Conservation (phyloP, 106 monocot genomes). For the Dactylorhiza incarnata region DNA sequence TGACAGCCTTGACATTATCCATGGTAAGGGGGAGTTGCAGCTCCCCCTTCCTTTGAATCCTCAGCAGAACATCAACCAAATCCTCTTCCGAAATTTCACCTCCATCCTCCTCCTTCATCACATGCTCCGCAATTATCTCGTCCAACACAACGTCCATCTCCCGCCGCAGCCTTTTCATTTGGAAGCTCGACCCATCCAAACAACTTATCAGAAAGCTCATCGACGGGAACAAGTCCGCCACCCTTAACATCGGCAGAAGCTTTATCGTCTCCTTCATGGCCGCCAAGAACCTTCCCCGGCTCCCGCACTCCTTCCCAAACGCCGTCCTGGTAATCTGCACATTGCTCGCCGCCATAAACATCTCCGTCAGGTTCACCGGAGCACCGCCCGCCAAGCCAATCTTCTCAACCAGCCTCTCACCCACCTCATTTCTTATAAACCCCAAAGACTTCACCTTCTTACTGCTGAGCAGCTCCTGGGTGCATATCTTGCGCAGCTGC, state of each 20-base stretch:
- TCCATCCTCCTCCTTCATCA: not conserved
- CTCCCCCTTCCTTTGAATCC: not conserved
- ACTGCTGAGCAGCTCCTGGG: not conserved
- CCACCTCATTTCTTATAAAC: not conserved
- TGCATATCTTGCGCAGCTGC: no score
- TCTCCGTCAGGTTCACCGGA: not conserved
- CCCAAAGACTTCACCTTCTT: not conserved
- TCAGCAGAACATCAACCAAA: constrained; percentile 15
- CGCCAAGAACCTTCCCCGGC: not conserved
- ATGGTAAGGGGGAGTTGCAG: not conserved
- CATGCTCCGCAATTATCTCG: constrained; percentile 5
- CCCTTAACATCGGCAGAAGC: not conserved
- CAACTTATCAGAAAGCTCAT: not conserved
- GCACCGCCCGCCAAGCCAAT: not conserved
- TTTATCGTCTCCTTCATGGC: not conserved
- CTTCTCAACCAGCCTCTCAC: not conserved
- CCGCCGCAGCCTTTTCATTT: not conserved
- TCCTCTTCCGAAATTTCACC: not conserved
- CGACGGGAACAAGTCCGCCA: not conserved
- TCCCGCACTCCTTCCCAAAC: not conserved
- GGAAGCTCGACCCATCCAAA: not conserved
- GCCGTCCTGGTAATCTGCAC: not conserved
- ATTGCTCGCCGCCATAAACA: not conserved
- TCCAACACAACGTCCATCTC: constrained; percentile 4
- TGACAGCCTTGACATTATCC: constrained; percentile 6